Percentiles rank a stretch among this genome's conserved stretches.
These are phyloP conservation scores for Quercus variabilis DNA, from an alignment of 306 rosid species.

Conservation along the genomic window DNA sequence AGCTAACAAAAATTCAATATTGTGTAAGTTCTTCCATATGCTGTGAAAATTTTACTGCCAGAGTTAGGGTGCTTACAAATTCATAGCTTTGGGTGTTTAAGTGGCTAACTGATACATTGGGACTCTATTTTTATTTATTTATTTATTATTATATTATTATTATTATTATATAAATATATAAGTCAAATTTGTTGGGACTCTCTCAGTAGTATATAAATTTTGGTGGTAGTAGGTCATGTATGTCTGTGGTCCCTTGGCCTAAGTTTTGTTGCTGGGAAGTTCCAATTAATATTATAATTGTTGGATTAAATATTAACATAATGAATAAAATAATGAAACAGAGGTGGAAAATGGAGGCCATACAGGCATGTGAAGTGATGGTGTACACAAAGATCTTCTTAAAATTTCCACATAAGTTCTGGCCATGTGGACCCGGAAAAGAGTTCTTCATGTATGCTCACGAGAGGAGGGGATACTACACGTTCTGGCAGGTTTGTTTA, in stretches of 20 bases:
- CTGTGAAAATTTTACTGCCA: neutral
- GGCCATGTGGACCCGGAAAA: slow-evolving; percentile 90
- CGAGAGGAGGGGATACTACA: slow-evolving; percentile 91
- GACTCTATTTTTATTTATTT: neutral
- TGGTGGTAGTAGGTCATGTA: neutral
- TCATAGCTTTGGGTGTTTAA: neutral
- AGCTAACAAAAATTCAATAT: neutral
- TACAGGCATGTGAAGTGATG: slow-evolving; percentile 79
- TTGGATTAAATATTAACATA: slow-evolving; percentile 20
- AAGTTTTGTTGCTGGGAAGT: neutral
- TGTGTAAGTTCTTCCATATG: neutral
- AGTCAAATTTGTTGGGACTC: neutral
- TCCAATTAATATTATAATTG: neutral
- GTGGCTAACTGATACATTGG: neutral
- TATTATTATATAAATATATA: neutral
- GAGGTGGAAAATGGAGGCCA: slow-evolving; percentile 92
- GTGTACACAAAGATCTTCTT: slow-evolving; percentile 95
- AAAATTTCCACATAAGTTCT: slow-evolving; percentile 79
- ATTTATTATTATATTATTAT: neutral
- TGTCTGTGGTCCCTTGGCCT: neutral
- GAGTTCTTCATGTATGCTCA: slow-evolving; percentile 98
- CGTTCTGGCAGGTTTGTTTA: slow-evolving; percentile 93
- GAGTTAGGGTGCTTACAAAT: neutral
- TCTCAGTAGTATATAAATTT: neutral
- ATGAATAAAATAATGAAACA: slow-evolving; percentile 37